These are phyloP conservation scores for Prunus salicina DNA, from an alignment of 306 rosid genomes.

Conservation along the genomic window DNA sequence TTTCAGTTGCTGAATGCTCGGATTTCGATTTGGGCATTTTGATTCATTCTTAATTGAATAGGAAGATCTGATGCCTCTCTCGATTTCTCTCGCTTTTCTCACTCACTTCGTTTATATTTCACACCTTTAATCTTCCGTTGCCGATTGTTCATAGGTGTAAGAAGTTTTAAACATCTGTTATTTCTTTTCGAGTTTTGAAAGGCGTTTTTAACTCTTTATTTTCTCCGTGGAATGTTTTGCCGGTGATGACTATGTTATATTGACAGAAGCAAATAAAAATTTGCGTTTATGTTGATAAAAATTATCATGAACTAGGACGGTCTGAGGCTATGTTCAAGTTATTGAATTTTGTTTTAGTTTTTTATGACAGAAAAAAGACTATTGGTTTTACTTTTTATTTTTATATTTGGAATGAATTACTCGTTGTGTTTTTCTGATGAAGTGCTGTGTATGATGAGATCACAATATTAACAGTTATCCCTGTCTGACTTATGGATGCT, in stretches of 20 bases:
- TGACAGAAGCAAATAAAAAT: slow-evolving; percentile 35
- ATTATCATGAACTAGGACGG: slow-evolving; percentile 76
- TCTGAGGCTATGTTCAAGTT: slow-evolving; percentile 57
- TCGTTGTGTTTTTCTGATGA: background rate
- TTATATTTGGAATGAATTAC: background rate
- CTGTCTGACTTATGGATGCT: slow-evolving; percentile 69
- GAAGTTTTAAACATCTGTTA: background rate
- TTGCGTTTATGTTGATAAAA: slow-evolving; percentile 50
- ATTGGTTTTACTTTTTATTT: background rate
- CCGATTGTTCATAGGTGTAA: background rate
- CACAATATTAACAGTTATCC: slow-evolving; percentile 63
- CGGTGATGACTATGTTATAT: slow-evolving; percentile 45
- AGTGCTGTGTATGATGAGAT: slow-evolving; percentile 55
- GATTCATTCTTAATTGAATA: slow-evolving; percentile 36
- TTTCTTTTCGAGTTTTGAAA: background rate
- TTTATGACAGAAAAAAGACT: too few relatives aligned
- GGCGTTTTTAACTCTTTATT: background rate
- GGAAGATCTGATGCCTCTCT: slow-evolving; percentile 58
- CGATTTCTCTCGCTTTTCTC: background rate
- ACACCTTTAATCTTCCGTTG: background rate
- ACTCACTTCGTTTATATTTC: background rate
- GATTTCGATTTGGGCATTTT: slow-evolving; percentile 27
- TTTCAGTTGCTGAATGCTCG: slow-evolving; percentile 30
- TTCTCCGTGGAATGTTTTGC: slow-evolving; percentile 5
- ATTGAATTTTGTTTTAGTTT: too few relatives aligned